Conservation (phyloP, 441 rosid species). For the Biscutella laevigata region DNA sequence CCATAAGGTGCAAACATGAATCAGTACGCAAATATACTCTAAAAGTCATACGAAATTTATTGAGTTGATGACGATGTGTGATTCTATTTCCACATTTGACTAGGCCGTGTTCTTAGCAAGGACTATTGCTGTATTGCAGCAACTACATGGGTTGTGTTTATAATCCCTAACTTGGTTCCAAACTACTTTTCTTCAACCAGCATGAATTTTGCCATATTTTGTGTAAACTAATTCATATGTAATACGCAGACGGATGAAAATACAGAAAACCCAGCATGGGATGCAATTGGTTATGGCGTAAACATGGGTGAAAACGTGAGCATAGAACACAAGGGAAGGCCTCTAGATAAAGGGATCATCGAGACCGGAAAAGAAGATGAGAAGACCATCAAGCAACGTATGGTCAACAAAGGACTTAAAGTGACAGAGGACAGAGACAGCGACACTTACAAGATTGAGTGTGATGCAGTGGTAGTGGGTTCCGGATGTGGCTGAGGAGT, state of each 20-base stretch:
- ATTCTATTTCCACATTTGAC: not conserved
- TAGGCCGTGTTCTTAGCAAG: not conserved
- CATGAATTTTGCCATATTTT: not conserved
- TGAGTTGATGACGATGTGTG: not conserved
- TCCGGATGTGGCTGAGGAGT: conserved; percentile 87
- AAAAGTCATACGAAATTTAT: not conserved
- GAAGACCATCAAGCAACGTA: conserved; percentile 17
- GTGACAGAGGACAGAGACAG: conserved; percentile 33
- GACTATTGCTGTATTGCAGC: not conserved
- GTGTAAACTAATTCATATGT: not conserved
- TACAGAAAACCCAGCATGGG: conserved; percentile 46
- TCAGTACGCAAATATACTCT: not conserved
- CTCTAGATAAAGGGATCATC: conserved; percentile 26
- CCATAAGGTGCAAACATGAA: not conserved
- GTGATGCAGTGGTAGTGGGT: conserved; percentile 66
- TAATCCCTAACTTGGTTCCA: not conserved
- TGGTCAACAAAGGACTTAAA: conserved; percentile 24
- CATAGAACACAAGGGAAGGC: conserved; percentile 24
- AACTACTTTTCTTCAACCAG: not conserved
- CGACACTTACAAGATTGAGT: conserved; percentile 41
- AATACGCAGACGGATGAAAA: conserved; percentile 49
- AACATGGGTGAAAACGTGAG: conserved; percentile 22
- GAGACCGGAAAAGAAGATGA: conserved; percentile 21
- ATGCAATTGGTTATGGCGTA: conserved; percentile 54
- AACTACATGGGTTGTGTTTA: not conserved